These are phyloP conservation scores for Tremellales sp. DNA, from an alignment of 1,284 basidiomycete species.

Conservation along the genomic window DNA sequence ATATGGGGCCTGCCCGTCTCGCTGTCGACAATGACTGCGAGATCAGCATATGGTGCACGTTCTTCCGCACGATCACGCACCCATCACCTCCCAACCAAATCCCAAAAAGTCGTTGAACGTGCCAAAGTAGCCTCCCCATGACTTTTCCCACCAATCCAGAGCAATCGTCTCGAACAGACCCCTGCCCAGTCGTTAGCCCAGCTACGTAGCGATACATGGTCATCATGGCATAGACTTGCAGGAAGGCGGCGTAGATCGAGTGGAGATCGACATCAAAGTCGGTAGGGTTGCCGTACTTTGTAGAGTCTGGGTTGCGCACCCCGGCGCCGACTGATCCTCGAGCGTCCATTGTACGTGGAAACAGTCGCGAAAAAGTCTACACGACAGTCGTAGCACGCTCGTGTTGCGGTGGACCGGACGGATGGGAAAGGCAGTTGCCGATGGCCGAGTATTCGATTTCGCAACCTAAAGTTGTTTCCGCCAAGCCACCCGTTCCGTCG, in stretches of 20 bases:
- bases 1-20: constrained; percentile 71
- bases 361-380: too few relatives aligned
- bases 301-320: constrained; percentile 18
- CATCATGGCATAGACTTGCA: constrained; percentile 47
- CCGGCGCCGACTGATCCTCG: too few relatives aligned
- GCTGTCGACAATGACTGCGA: constrained; percentile 63
- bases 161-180: constrained; percentile 71
- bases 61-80: constrained; percentile 16
- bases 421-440: too few relatives aligned
- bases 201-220: not conserved
- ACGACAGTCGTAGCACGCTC: too few relatives aligned
- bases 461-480: too few relatives aligned
- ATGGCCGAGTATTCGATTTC: too few relatives aligned
- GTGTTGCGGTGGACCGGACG: too few relatives aligned
- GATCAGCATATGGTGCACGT: not conserved
- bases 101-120: constrained; percentile 75
- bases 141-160: constrained; percentile 69
- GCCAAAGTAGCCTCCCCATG: constrained; percentile 75
- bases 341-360: too few relatives aligned
- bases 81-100: constrained; percentile 79
- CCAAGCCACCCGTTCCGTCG: too few relatives aligned
- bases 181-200: constrained; percentile 19
- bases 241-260: constrained; percentile 77
- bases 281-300: constrained; percentile 60
- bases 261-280: constrained; percentile 82